A percentile compares a stretch with the other conserved stretches of the same genome.
phyloP scores from a whole-genome alignment of 208 protist species.

The Leishmania amazonensis region DNA sequence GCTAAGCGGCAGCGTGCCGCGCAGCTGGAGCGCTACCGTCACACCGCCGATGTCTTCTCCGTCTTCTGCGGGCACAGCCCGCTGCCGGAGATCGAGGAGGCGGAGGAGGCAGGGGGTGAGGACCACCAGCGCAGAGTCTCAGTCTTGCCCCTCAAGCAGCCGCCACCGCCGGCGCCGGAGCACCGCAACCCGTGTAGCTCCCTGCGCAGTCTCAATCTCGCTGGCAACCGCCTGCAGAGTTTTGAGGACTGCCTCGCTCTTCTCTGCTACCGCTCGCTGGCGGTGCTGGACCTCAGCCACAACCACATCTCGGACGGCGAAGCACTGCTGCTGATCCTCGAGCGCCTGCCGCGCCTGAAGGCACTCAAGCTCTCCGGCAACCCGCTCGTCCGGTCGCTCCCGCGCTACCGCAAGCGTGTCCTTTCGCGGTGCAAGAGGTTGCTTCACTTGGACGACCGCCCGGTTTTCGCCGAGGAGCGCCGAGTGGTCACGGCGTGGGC shows the following conservation, averaged over 20 bases:
- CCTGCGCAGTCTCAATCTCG: constrained; percentile 81
- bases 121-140: not conserved
- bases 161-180: constrained; percentile 26
- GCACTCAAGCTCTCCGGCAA: constrained; percentile 92
- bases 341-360: constrained; percentile 68
- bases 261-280: constrained; percentile 69
- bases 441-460: constrained; percentile 92
- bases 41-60: constrained; percentile 26
- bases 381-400: constrained; percentile 76
- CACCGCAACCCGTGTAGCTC: constrained; percentile 74
- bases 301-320: constrained; percentile 89
- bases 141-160: constrained; percentile 9
- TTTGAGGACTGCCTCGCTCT: constrained; percentile 67
- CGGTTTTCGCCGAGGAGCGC: constrained; percentile 90
- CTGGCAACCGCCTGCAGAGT: constrained; percentile 71
- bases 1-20: constrained; percentile 23
- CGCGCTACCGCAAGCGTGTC: constrained; percentile 88
- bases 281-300: constrained; percentile 89
- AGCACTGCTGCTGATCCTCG: constrained; percentile 83
- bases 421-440: constrained; percentile 68
- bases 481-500: constrained; percentile 88
- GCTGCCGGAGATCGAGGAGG: constrained; percentile 27
- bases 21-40: constrained; percentile 36
- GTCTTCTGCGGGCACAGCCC: constrained; percentile 50
- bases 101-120: not conserved